A percentile compares a stretch with the other conserved stretches of the same genome.
Evolutionary conservation across 2,329 filamentous ascomycete species (phyloP).

Genomic region (Ophiostoma montium): DNA sequence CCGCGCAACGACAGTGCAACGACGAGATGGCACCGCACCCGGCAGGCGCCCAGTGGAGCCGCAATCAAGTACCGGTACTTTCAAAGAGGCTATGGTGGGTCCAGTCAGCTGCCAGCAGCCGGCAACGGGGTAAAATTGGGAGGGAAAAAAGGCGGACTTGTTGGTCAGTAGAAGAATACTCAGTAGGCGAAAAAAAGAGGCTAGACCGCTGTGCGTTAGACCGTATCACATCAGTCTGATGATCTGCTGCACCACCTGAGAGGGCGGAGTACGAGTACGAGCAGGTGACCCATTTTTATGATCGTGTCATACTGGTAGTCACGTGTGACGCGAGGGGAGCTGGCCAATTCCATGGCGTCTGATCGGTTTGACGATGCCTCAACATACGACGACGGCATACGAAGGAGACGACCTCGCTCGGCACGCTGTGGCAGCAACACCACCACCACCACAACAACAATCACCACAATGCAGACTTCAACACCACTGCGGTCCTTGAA

Average conservation of each 20-base stretch:
- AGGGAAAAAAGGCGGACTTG: neutral
- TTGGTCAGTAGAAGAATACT: too few species aligned
- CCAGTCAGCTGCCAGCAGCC: constrained; percentile 1
- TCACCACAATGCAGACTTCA: constrained; percentile 22
- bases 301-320: too few species aligned
- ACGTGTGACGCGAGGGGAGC: neutral
- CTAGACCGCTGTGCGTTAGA: neutral
- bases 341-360: neutral
- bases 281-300: too few species aligned
- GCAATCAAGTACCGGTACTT: neutral
- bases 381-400: neutral
- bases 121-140: neutral
- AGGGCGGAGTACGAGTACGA: too few species aligned
- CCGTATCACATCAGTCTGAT: neutral
- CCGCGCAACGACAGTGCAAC: neutral
- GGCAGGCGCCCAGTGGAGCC: neutral
- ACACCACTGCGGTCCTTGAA: constrained; percentile 25
- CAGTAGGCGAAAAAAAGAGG: neutral
- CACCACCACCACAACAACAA: neutral
- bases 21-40: neutral
- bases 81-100: neutral
- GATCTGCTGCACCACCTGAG: neutral
- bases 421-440: neutral
- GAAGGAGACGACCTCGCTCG: neutral
- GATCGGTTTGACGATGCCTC: neutral